These are phyloP conservation scores for Venturia carpophila DNA, from an alignment of 2,329 filamentous ascomycete genomes.

Conservation along the genomic window DNA sequence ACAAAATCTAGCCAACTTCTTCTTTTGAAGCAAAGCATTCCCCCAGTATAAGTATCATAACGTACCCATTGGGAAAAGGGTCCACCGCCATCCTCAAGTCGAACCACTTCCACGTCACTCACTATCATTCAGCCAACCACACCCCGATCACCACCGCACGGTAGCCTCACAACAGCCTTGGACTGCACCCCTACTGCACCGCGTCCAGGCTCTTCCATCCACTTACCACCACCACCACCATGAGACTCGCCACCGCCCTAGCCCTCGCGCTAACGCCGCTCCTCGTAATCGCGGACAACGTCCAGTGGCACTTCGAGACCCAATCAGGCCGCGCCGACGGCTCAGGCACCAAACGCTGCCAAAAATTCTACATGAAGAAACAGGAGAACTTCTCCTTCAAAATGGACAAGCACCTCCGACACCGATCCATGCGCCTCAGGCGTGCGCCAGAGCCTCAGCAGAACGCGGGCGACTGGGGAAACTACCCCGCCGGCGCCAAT, in stretches of 20 bases:
- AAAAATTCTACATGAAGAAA: slow-evolving; percentile 9
- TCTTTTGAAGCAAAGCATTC: no score
- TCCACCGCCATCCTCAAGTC: background rate
- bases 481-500: background rate
- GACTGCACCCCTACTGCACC: background rate
- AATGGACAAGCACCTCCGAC: background rate
- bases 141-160: background rate
- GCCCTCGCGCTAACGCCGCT: background rate
- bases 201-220: no score
- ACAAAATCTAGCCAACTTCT: no score
- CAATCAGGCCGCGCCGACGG: background rate
- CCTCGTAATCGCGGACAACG: background rate
- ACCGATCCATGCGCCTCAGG: background rate
- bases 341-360: background rate
- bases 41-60: no score
- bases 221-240: background rate
- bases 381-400: background rate
- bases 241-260: background rate
- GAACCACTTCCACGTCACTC: background rate
- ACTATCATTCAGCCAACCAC: background rate
- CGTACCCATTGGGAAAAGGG: no score
- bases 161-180: background rate
- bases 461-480: background rate
- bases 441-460: background rate
- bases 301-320: slow-evolving; percentile 4